Base-by-base conservation (phyloP, 768 basidiomycete species). In the Hemileccinum rubropunctum region DNA sequence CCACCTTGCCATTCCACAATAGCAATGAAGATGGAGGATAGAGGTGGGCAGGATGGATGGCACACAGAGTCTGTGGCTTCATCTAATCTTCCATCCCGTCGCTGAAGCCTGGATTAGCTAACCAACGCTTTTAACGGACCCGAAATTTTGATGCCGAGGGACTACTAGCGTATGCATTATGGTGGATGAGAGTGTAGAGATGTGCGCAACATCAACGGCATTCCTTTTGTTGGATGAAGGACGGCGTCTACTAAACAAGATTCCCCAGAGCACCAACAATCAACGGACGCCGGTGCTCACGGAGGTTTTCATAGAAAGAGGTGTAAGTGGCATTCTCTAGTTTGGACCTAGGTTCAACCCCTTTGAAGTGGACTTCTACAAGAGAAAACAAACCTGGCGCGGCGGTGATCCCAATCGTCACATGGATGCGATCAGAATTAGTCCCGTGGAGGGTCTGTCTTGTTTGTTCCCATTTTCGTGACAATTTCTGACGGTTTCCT, bases 231-330 rank as follows among this genome's bases (percentile, higher is more conserved):
- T 70, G 17, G 70, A 71, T 12, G 77, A 81, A 54, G 84, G 86
- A 9, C 82, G 86, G 63, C 66, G 66, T 47, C 65, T 89, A 12
- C 61, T 89, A 4, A 82, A 91, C 51, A 67, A 62, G 12, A 75
- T 89, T n/a, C 86, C 86, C 0, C 72, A 67, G 0, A 61, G 82
- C 44, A 71, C 88, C 11, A 76, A 81, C 17, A 79, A 76, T 62
- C 76, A 73, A 65, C 87, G 82, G 67, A 84, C 81, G 65, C 79
- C 82, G 46, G 63, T 89, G 44, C 87, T 88, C 0, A 87, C 86
- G 0, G 89, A 91, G 57, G 80, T 83, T 3, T 82, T 84, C 48
- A 87, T 91, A 47, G 80, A 83, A 71, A 86, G 73, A 88, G 85
- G 66, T 34, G 89, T 89, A 44, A 9, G 83, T 68, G 59, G 21